Base-by-base conservation (phyloP, 2,329 filamentous ascomycete genomes). In the Akanthomyces lecanii region DNA sequence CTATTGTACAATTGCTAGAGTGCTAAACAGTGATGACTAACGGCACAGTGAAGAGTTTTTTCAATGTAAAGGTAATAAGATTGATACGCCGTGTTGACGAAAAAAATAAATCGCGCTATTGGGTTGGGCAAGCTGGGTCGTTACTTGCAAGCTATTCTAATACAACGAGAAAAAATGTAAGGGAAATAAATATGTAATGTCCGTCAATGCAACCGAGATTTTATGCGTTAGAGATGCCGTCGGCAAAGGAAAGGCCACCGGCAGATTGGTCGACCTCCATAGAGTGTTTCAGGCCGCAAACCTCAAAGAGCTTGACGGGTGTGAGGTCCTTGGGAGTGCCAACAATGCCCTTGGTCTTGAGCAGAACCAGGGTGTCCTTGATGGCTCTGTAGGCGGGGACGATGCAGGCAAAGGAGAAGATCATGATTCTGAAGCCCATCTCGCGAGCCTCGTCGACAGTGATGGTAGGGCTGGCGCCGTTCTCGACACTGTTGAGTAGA, bases 371-470 rank as follows among this genome's bases (percentile, higher is more conserved):
- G 2, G 75, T 77, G 38, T 76, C 75, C 42, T 72, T 72, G 25
- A 81, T 78, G 5, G 77, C 78, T 5, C 73, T 66, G 63, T 79
- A 79, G 0, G 78, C 81, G 4, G 81, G 80, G 11, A 78, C 81
- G 50, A 85, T 70, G 1, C 78, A 77, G 7, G 79, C 72, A 50
- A 78, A 79, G 12, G 83, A 82, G 68, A 82, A 85, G 60, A 88
- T 87, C 59, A 86, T 82, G 65, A 87, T 77, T 61, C 79, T 76
- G 72, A 83, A 88, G 2, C 85, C 85, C 70, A 86, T 78, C 57
- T 80, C 75, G 63, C 76, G 77, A 18, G 84, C 84, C 66, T 86
- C 81, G 0, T 79, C 72, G 8, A 79, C 80, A 0, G 78, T 79
- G 52, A 85, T 80, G 45, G 81, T 76, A 0, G 85, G 85, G 40